A percentile compares a stretch with the other conserved stretches of the same genome.
These are phyloP conservation scores for Lagenidium sp. DNA, from an alignment of 352 stramenopile genomes.

Conservation along the genomic window DNA sequence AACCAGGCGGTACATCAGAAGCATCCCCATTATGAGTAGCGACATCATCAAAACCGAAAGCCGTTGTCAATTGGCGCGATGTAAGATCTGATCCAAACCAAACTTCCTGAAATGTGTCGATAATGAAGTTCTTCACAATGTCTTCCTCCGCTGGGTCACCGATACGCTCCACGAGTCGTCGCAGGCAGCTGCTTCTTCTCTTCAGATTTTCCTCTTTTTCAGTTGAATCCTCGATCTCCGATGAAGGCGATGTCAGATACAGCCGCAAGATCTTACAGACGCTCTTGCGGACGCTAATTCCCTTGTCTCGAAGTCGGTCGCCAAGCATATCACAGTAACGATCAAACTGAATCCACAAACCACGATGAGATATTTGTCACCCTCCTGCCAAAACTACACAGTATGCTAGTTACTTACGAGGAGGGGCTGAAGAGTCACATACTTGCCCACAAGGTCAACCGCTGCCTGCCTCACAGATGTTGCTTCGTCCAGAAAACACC, in stretches of 20 bases:
- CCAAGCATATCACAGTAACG: constrained; percentile 70
- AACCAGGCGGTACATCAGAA: constrained; percentile 37
- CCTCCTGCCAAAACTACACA: neutral
- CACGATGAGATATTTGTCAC: neutral
- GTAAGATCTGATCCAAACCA: constrained; percentile 72
- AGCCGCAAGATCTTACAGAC: constrained; percentile 75
- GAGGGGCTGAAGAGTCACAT: constrained; percentile 57
- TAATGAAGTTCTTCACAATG: constrained; percentile 77
- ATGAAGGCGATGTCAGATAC: constrained; percentile 22
- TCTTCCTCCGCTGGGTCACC: constrained; percentile 63
- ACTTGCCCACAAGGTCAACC: constrained; percentile 80
- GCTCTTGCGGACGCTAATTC: constrained; percentile 79
- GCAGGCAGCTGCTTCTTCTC: constrained; percentile 58
- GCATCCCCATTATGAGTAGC: neutral
- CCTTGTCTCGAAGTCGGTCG: constrained; percentile 71
- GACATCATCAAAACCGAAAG: constrained; percentile 30
- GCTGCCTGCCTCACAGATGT: constrained; percentile 76
- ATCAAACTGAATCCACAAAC: constrained; percentile 39
- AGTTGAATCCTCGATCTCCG: neutral
- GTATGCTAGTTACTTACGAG: constrained; percentile 35
- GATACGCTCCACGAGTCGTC: constrained; percentile 67
- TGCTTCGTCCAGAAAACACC: constrained; percentile 68
- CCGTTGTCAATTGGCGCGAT: constrained; percentile 23
- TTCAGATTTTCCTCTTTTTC: constrained; percentile 24
- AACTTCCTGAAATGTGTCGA: constrained; percentile 79